Base-by-base conservation (phyloP, 805 yeast species). In the Spencermartinsiella europaea region DNA sequence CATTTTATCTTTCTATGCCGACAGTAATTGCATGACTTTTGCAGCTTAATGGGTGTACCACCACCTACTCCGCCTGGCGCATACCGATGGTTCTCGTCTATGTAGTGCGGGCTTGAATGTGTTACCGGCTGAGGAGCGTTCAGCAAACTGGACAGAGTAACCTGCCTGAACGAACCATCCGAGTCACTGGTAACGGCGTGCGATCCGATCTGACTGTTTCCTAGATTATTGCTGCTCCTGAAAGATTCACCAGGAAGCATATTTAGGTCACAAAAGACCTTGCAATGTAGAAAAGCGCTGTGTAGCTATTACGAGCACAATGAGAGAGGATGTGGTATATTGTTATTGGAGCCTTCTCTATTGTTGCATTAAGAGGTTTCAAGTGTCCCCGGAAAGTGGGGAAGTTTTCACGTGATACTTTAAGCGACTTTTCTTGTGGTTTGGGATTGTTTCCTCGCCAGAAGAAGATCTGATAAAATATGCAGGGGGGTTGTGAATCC, bases 1-100 rank as follows among this genome's bases (percentile, higher is more conserved):
- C 54, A 47, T 36, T 50, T 50, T 33, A 48, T 46, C 38, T 50
- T 50, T n/a, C 54, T 40, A 38, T 50, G 36, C 21, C 54, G 47
- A 21, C 54, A 50, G 43, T 48, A 50, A 33, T 50, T 45, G 31
- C 54, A 50, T 3, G 49, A 44, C 39, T 48, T 50, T 17, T 49
- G 53, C 17, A 20, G 41, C 37, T 48, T 48, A 10, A 36, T 33
- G 2, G 37, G 14, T n/a, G 21, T 21, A 21, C 16, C 16, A 5
- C 33, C 42, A 5, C 33, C 42, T 4, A 20, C 22, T 10, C 42
- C 22, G 19, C 42, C 42, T 10, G 40, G 16, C 16, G 28, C n/a
- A 22, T 25, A 25, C 31, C 31, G 7, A 12, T 25, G 31, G 12
- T 12, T 25, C 31, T 25, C 31, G 31, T 25, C 31, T 7, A 25